phyloP scores from a whole-genome alignment of 2,329 filamentous ascomycete species.

The Clonostachys sp. region DNA sequence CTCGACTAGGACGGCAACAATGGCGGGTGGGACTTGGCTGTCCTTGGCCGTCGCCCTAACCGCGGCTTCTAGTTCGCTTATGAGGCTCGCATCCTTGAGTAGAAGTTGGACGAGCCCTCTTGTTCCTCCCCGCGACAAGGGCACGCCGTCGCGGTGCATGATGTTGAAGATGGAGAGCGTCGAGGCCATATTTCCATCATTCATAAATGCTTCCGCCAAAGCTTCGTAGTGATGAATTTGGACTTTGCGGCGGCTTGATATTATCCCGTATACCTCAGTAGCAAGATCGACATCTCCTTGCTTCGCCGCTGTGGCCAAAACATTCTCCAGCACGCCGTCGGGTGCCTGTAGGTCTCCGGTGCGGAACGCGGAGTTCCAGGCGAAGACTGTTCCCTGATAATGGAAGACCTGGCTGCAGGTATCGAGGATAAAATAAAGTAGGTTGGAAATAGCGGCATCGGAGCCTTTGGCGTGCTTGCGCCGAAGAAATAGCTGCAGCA shows the following conservation, averaged over 20 bases:
- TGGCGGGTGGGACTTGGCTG: constrained; percentile 28
- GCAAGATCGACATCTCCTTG: constrained; percentile 65
- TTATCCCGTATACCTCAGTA: constrained; percentile 59
- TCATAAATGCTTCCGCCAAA: constrained; percentile 67
- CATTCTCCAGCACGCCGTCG: constrained; percentile 60
- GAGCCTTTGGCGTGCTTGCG: constrained; percentile 33
- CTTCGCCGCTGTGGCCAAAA: constrained; percentile 68
- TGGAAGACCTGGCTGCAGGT: constrained; percentile 61
- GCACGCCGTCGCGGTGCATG: constrained; percentile 54
- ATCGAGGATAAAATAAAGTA: constrained; percentile 74
- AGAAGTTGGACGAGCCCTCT: constrained; percentile 57
- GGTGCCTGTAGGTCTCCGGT: constrained; percentile 35
- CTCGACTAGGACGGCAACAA: constrained; percentile 26
- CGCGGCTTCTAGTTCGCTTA: constrained; percentile 46
- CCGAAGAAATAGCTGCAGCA: constrained; percentile 61
- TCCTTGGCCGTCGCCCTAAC: constrained; percentile 46
- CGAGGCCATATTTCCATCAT: constrained; percentile 52
- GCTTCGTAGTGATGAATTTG: constrained; percentile 73
- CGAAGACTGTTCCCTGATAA: constrained; percentile 58
- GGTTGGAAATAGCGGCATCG: constrained; percentile 32
- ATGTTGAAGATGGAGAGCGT: constrained; percentile 68
- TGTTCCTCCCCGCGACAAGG: constrained; percentile 57
- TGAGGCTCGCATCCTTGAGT: constrained; percentile 33
- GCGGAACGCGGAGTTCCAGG: constrained; percentile 66
- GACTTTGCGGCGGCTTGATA: constrained; percentile 38